phyloP scores from a whole-genome alignment of 2,329 filamentous ascomycete species.

The Cladosporium halotolerans region DNA sequence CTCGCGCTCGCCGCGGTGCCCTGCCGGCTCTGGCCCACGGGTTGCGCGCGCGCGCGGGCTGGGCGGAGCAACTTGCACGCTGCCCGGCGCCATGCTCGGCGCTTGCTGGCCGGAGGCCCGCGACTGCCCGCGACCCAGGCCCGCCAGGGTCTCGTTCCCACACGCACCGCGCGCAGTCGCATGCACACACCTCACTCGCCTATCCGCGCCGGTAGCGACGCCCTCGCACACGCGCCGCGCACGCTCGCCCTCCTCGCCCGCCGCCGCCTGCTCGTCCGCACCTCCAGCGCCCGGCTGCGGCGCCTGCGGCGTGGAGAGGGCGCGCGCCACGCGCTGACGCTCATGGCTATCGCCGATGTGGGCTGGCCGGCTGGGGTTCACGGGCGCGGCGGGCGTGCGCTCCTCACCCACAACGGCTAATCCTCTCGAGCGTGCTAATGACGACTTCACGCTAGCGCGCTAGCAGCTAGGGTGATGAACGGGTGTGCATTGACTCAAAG shows the following conservation, averaged over 20 bases:
- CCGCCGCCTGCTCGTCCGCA: neutral
- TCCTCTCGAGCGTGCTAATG: slow-evolving; percentile 10
- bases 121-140: neutral
- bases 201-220: neutral
- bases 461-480: neutral
- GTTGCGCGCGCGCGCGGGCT: slow-evolving; percentile 7
- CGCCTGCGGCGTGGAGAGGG: neutral
- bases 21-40: slow-evolving; percentile 12
- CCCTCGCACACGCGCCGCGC: neutral
- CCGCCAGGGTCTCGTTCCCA: neutral
- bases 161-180: no score
- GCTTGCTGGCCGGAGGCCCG: neutral
- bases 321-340: slow-evolving; percentile 10
- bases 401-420: slow-evolving; percentile 12
- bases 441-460: slow-evolving; percentile 11
- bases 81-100: slow-evolving; percentile 11
- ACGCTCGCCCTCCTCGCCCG: neutral
- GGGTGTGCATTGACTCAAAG: slow-evolving; percentile 7
- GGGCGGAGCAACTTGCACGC: slow-evolving; percentile 11
- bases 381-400: slow-evolving; percentile 2
- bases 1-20: neutral
- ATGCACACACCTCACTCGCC: no score
- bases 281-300: neutral
- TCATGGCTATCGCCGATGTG: slow-evolving; percentile 10
- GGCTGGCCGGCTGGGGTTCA: slow-evolving; percentile 11